Conservation (phyloP, 2,329 filamentous ascomycete species). For the Ilyonectria sp. region DNA sequence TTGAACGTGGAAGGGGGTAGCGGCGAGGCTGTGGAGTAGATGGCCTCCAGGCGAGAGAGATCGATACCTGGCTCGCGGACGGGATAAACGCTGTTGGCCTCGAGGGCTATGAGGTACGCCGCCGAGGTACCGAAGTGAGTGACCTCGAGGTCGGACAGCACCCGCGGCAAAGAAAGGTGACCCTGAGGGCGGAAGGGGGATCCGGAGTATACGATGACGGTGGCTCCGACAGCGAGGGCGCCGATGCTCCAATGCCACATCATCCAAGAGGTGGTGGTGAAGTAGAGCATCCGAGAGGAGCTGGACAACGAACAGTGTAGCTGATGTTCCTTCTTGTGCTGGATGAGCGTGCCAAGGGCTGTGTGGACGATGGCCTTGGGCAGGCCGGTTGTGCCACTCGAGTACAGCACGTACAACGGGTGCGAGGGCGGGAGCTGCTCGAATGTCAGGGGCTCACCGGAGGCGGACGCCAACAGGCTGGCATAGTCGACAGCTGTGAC, state of each 20-base stretch:
- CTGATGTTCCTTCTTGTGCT: conserved; percentile 97
- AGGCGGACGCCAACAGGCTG: conserved; percentile 59
- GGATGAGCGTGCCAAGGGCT: conserved; percentile 88
- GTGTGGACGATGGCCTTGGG: conserved; percentile 98
- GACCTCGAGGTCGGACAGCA: conserved; percentile 85
- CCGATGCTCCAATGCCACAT: conserved; percentile 99
- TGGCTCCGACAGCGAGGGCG: conserved; percentile 85
- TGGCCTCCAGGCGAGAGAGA: conserved; percentile 79
- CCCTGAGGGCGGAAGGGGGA: conserved; percentile 88
- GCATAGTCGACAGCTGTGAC: conserved; percentile 62
- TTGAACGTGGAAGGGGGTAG: conserved; percentile 93
- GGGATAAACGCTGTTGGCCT: conserved; percentile 80
- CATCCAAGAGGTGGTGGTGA: conserved; percentile 98
- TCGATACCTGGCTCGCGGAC: conserved; percentile 66
- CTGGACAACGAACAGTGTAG: conserved; percentile 87
- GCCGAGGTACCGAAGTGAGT: conserved; percentile 97
- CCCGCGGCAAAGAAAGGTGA: conserved; percentile 84
- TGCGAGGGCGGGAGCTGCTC: conserved; percentile 86
- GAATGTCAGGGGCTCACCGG: conserved; percentile 71
- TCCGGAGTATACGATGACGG: conserved; percentile 91
- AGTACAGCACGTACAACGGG: conserved; percentile 94
- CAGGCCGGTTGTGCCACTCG: conserved; percentile 87
- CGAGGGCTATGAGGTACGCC: conserved; percentile 91
- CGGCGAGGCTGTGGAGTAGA: conserved; percentile 95
- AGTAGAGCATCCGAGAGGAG: conserved; percentile 87